Percentiles rank a stretch among this genome's conserved stretches.
phyloP scores from a whole-genome alignment of 768 basidiomycete species.

The Leccinum truebloodii region DNA sequence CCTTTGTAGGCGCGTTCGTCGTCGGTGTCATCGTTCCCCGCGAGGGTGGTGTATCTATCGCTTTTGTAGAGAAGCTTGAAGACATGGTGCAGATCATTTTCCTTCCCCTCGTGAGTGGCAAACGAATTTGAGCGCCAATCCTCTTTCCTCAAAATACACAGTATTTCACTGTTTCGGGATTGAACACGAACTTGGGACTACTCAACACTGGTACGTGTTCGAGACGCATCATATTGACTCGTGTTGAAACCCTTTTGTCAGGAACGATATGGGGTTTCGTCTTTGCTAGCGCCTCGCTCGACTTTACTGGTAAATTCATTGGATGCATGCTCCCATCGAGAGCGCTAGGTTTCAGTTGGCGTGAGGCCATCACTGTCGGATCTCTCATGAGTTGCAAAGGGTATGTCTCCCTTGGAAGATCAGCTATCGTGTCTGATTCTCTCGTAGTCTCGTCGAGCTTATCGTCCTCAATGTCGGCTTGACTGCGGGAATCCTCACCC shows the following conservation, averaged over 20 bases:
- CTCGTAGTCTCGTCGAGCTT: conserved; percentile 75
- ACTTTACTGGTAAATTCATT: conserved; percentile 88
- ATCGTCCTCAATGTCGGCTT: conserved; percentile 97
- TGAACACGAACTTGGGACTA: conserved; percentile 88
- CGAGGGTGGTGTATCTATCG: conserved; percentile 81
- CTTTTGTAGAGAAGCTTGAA: conserved; percentile 90
- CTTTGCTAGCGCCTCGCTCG: conserved; percentile 71
- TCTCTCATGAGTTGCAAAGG: conserved; percentile 97
- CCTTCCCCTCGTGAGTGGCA: conserved; percentile 70
- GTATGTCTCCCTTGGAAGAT: conserved; percentile 41
- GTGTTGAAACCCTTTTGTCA: conserved; percentile 22
- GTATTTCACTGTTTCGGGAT: conserved; percentile 94
- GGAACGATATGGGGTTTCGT: conserved; percentile 88
- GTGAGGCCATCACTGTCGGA: conserved; percentile 85
- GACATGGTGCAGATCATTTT: conserved; percentile 92
- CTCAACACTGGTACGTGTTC: conserved; percentile 63
- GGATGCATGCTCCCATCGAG: conserved; percentile 75
- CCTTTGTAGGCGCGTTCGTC: conserved; percentile 69
- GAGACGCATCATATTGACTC: neutral
- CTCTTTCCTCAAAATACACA: conserved; percentile 29
- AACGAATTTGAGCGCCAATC: neutral
- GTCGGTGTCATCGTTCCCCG: conserved; percentile 83
- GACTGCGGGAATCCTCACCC: conserved; percentile 71
- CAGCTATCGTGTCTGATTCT: conserved; percentile 7
- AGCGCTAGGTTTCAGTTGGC: conserved; percentile 70